Evolutionary conservation across 495 filamentous ascomycete species (phyloP), one percentile per base, ranked within the genome.

Genomic region (Penicillium bialowiezense): DNA sequence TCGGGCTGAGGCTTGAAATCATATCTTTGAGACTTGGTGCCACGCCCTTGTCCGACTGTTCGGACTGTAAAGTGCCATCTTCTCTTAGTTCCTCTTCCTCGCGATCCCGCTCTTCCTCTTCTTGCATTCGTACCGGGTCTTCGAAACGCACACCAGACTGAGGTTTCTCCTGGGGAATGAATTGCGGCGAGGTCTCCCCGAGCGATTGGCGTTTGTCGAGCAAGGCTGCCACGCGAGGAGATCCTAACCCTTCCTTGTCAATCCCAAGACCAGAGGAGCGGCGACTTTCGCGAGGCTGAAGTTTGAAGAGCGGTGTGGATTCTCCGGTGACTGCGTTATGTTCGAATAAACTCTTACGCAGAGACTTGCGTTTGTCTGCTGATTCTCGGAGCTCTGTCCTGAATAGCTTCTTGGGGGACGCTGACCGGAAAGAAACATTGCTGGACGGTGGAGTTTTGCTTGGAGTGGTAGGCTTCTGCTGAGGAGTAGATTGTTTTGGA

Each of bases 1-100:
- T 90, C 2, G 88, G 88, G 5, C 82, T 89, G 36, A 91, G 73
- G 39, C 80, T 86, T 46, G 85, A 78, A 33, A 91, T 91, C 82
- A 88, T 85, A 48, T 88, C 84, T 61, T 80, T 88, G 37, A 91
- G 61, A 50, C 73, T 87, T 23, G 79, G 63, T 2, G 84, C 87
- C 1, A 70, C 71, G 47, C 88, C 86, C 24, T 74, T 73, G 14
- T 83, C 79, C 9, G 75, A 70, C 49, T 83, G 74, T 3, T 79
- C 47, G 15, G 79, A 77, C 5, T 49, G 59, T 31, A 68, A 72
- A 37, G 79, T 76, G 21, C 75, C 76, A 60, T 82, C 82, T 48
- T 85, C 83, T 45, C 76, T 76, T 20, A 74, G 74, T 46, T 85
- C 75, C 51, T 88, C 86, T 52, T 79, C 74, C 55, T 78, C 78